Base-by-base conservation (phyloP, 768 basidiomycete species). In the Leccinellum luteum region DNA sequence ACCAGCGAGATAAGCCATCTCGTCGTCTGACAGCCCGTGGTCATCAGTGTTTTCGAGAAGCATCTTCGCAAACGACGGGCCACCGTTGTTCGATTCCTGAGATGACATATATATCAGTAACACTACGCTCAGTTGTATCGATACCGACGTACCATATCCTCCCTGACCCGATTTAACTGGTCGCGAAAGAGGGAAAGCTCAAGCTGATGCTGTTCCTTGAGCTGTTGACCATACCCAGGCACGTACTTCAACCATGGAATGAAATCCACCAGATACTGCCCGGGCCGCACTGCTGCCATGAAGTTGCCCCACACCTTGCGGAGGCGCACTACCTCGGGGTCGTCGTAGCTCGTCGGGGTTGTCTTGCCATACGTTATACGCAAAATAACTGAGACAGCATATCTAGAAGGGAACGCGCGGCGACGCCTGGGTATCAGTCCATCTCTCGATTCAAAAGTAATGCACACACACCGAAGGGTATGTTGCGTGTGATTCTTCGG, bases 1-100 rank as follows among this genome's bases (percentile, higher is more conserved):
- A 1, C 84, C 85, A 2, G 80, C 82, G n/a, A 85, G 76, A 67
- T 85, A 85, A 0, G 83, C 78, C 6, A 78, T 76, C 58, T 86
- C 83, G 51, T 79, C 72, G 48, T 79, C 73, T 4, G 80, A 75
- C 9, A 85, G 75, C 8, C 74, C 77, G 23, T 82, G 77, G 48
- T 80, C 78, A 2, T 66, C 58, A 58, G 80, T 76, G 6, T 76
- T 75, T 57, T 84, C 82, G 2, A 85, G 64, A 25, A 85, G 76
- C 56, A 79, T 80, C 65, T 76, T 79, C 0, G 75, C 81, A 57
- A 85, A 85, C 12, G 79, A 70, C 10, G 54, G 43, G 17, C 45
- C 51, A 13, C 62, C 57, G 2, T 19, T 51, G 17, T 58, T 51
- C 3, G 48, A 48, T 32, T 45, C 54, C 68, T 68, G 25, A 3